Evolutionary conservation across 1,284 basidiomycete species (phyloP).

Genomic region (Rhizopogon parksii): DNA sequence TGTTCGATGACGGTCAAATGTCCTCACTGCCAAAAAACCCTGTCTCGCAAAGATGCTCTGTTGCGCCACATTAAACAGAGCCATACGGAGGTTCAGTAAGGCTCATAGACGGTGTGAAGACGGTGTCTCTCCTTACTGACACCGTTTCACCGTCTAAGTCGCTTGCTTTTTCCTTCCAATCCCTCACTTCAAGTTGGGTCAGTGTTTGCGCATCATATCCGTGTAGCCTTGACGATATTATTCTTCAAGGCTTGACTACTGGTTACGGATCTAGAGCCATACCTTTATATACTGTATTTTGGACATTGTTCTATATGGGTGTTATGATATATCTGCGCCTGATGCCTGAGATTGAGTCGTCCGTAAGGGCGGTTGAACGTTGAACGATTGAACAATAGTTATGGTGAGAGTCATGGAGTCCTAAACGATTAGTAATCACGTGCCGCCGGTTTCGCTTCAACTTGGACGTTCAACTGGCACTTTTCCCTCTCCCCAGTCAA

Average conservation of each 20-base stretch:
- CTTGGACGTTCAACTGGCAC: too few relatives aligned
- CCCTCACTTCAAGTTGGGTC: background rate
- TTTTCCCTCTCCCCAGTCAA: background rate
- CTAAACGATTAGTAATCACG: background rate
- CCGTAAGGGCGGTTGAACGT: too few relatives aligned
- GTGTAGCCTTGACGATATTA: background rate
- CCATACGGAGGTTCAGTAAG: background rate
- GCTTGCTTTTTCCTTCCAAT: too few relatives aligned
- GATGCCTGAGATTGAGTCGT: too few relatives aligned
- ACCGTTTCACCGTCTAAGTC: too few relatives aligned
- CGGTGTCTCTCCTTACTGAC: too few relatives aligned
- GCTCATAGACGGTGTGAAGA: background rate
- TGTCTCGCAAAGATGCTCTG: slow-evolving; percentile 1
- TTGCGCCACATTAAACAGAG: slow-evolving; percentile 2
- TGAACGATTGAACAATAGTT: too few relatives aligned
- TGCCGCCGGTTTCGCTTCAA: background rate
- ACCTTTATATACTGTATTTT: too few relatives aligned
- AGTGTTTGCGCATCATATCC: background rate
- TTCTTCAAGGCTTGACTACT: background rate
- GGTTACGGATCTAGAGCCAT: background rate
- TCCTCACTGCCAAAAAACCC: background rate
- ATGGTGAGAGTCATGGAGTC: too few relatives aligned
- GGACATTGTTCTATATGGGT: background rate
- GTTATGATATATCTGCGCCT: too few relatives aligned
- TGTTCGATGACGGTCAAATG: background rate